Evolutionary conservation across 257 asterid genomes (phyloP).

Genomic region (Asclepias syriaca): DNA sequence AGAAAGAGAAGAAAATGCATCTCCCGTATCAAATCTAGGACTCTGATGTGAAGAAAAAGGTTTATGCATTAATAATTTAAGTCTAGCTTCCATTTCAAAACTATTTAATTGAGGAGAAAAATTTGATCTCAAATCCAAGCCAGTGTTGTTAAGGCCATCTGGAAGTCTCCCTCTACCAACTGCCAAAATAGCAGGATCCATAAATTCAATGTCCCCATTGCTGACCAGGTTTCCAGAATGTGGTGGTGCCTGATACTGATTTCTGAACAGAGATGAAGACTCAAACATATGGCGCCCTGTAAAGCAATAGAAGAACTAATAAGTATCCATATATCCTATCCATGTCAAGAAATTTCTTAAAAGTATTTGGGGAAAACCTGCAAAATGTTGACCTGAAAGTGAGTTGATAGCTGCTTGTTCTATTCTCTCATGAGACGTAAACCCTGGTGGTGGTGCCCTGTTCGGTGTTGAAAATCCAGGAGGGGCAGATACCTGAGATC

Average conservation of each 20-base stretch:
- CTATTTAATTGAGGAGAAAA: slow-evolving; percentile 55
- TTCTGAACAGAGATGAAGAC: slow-evolving; percentile 43
- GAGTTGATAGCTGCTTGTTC: slow-evolving; percentile 42
- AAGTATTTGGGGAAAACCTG: neutral
- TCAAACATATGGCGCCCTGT: slow-evolving; percentile 63
- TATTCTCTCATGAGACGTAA: slow-evolving; percentile 62
- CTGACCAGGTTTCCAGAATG: slow-evolving; percentile 37
- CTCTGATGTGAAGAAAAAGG: slow-evolving; percentile 64
- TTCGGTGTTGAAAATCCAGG: slow-evolving; percentile 85
- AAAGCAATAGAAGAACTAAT: slow-evolving; percentile 8
- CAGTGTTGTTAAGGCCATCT: slow-evolving; percentile 43
- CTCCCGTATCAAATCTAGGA: slow-evolving; percentile 55
- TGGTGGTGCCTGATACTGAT: slow-evolving; percentile 60
- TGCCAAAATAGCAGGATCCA: slow-evolving; percentile 97
- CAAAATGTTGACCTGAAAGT: slow-evolving; percentile 45
- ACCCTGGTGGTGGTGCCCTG: slow-evolving; percentile 93
- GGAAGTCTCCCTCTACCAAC: slow-evolving; percentile 87
- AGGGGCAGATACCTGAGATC: slow-evolving; percentile 87
- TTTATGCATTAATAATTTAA: slow-evolving; percentile 60
- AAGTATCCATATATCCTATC: neutral
- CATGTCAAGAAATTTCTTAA: neutral
- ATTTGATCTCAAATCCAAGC: slow-evolving; percentile 52
- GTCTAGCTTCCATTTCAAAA: slow-evolving; percentile 58
- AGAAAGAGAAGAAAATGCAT: slow-evolving; percentile 37
- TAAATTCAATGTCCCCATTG: slow-evolving; percentile 72